Percentiles rank a stretch among this genome's conserved stretches.
Evolutionary conservation across 1,139 yeast species (phyloP).

Genomic region (Pichia inconspicua): DNA sequence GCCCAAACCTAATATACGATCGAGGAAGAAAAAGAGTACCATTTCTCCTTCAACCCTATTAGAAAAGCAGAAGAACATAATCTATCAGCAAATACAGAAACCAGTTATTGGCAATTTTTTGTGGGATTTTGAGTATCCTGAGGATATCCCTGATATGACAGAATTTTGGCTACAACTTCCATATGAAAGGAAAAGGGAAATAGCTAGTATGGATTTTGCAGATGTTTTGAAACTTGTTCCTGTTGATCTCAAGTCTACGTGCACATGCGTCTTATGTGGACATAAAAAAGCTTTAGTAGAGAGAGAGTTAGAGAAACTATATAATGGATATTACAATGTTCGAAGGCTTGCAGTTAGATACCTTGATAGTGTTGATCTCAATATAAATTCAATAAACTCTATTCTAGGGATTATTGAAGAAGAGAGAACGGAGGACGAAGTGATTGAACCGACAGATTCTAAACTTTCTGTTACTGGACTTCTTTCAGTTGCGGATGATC

Average conservation of each 20-base stretch:
- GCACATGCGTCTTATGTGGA: constrained; percentile 79
- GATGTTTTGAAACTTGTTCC: constrained; percentile 61
- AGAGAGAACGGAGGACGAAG: constrained; percentile 1
- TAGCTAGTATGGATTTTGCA: constrained; percentile 62
- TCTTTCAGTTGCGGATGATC: constrained; percentile 67
- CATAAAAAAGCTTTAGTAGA: constrained; percentile 66
- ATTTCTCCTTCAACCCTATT: constrained; percentile 5
- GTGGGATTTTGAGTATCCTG: constrained; percentile 51
- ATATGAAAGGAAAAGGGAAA: constrained; percentile 50
- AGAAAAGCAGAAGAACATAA: constrained; percentile 28
- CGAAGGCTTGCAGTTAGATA: constrained; percentile 18
- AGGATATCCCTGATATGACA: constrained; percentile 51
- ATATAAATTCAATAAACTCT: constrained; percentile 20
- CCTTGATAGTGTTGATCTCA: constrained; percentile 19
- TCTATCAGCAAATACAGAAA: constrained; percentile 13
- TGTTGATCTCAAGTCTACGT: constrained; percentile 43
- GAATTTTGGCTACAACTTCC: constrained; percentile 66
- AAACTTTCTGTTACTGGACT: constrained; percentile 14
- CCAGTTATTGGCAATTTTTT: constrained; percentile 25
- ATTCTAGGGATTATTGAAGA: constrained; percentile 21
- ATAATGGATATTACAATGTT: constrained; percentile 42
- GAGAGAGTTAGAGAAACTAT: constrained; percentile 71
- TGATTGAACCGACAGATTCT: background rate
- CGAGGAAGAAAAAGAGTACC: constrained; percentile 1
- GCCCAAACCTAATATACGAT: background rate